These are phyloP conservation scores for Cladosporium oxysporum DNA, from an alignment of 2,329 filamentous ascomycete species.

Conservation along the genomic window DNA sequence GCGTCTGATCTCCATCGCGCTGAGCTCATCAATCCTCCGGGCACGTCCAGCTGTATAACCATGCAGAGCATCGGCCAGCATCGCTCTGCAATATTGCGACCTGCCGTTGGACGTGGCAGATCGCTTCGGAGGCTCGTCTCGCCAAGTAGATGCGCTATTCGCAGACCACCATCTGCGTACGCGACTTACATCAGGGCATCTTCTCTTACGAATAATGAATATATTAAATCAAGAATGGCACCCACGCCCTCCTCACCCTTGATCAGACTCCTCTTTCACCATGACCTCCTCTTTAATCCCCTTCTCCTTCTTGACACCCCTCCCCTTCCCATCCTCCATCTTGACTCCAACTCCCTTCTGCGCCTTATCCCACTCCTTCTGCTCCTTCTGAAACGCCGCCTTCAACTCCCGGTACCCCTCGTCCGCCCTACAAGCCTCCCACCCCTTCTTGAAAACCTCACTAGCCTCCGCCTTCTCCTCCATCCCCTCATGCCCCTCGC, in stretches of 20 bases:
- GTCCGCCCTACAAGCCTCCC: conserved; percentile 50
- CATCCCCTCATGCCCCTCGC: conserved; percentile 47
- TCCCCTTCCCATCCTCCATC: background rate
- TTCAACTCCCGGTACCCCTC: conserved; percentile 50
- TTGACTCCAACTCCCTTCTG: background rate
- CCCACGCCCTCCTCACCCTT: conserved; percentile 1
- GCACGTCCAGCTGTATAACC: background rate
- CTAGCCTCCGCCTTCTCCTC: conserved; percentile 55
- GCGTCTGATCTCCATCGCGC: background rate
- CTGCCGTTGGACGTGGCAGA: background rate
- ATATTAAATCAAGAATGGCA: background rate
- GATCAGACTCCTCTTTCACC: conserved; percentile 9
- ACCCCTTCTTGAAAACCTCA: conserved; percentile 51
- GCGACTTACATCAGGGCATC: background rate
- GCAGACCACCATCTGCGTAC: background rate
- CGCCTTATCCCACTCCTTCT: conserved; percentile 44
- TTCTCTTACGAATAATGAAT: background rate
- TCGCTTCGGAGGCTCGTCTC: background rate
- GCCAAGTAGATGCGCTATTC: background rate
- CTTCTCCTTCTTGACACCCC: background rate
- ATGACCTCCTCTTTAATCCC: background rate
- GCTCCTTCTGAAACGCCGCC: conserved; percentile 50
- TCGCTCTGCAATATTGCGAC: background rate
- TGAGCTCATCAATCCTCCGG: background rate
- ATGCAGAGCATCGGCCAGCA: background rate